Conservation (phyloP, 768 basidiomycete genomes). For the Tephrocybe sp. region DNA sequence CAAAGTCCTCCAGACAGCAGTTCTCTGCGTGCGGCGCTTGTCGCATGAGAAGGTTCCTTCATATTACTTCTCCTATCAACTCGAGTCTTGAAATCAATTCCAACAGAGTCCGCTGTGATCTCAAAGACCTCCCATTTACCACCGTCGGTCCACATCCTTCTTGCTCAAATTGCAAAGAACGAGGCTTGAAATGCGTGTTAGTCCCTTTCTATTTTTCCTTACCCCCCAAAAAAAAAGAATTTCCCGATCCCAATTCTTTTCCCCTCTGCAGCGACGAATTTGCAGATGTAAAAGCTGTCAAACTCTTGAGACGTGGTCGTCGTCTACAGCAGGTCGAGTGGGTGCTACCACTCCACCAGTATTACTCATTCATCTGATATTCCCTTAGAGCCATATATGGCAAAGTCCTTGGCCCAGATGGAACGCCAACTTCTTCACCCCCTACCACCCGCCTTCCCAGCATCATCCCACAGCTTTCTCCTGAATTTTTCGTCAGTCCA, state of each 20-base stretch:
- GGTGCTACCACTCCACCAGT: conserved; percentile 26
- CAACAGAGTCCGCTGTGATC: conserved; percentile 86
- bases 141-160: conserved; percentile 45
- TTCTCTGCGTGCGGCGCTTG: conserved; percentile 95
- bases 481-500: conserved; percentile 77
- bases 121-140: conserved; percentile 73
- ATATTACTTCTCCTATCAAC: conserved; percentile 8
- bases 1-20: conserved; percentile 78
- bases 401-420: conserved; percentile 51
- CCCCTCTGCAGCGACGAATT: conserved; percentile 74
- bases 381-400: conserved; percentile 70
- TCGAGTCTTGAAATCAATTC: conserved; percentile 4
- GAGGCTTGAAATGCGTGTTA: conserved; percentile 90
- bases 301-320: conserved; percentile 74
- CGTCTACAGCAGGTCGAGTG: conserved; percentile 84
- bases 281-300: conserved; percentile 87
- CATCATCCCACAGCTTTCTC: conserved; percentile 68
- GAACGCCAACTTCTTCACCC: conserved; percentile 30
- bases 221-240: conserved; percentile 1
- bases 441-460: conserved; percentile 42
- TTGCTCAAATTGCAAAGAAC: conserved; percentile 89
- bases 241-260: conserved; percentile 3
- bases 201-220: conserved; percentile 32
- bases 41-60: conserved; percentile 71
- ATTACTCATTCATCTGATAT: conserved; percentile 8